A percentile compares a stretch with the other conserved stretches of the same genome.
These are phyloP conservation scores for Gastrolobium villosum DNA, from an alignment of 306 rosid species.

Conservation along the genomic window DNA sequence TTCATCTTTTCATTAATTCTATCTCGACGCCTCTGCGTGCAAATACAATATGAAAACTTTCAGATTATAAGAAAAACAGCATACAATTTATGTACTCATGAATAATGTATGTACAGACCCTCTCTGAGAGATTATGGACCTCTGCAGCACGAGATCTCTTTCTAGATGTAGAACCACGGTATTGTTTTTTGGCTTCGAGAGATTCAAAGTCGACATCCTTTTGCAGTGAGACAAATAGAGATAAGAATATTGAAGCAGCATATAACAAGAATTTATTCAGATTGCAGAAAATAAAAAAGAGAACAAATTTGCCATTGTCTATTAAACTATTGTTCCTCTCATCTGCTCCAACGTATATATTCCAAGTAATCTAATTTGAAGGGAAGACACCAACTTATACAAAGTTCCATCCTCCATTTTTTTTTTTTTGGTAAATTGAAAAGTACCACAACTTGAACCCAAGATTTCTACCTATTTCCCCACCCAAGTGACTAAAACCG, in stretches of 20 bases:
- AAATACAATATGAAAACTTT: conserved; percentile 31
- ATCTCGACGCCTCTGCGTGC: conserved; percentile 85
- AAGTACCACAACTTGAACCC: conserved; percentile 15
- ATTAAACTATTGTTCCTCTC: background rate
- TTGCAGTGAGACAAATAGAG: conserved; percentile 36
- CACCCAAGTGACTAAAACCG: background rate
- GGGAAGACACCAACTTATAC: conserved; percentile 9
- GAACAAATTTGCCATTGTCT: conserved; percentile 24
- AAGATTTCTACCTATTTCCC: background rate
- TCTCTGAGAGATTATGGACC: conserved; percentile 92
- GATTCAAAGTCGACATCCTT: conserved; percentile 72
- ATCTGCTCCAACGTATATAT: background rate
- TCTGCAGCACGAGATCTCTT: conserved; percentile 88
- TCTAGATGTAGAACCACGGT: conserved; percentile 61
- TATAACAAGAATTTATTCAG: conserved; percentile 6
- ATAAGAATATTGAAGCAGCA: conserved; percentile 28
- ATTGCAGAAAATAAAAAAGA: conserved; percentile 9
- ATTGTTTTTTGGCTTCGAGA: conserved; percentile 61
- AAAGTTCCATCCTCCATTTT: background rate
- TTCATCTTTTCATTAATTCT: conserved; percentile 91
- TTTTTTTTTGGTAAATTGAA: background rate
- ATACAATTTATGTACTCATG: background rate
- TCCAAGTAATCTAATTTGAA: background rate
- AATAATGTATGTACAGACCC: conserved; percentile 61
- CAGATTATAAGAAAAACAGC: conserved; percentile 16